These are phyloP conservation scores for Eucalyptus marginata DNA, from an alignment of 345 rosid species.

Conservation along the genomic window DNA sequence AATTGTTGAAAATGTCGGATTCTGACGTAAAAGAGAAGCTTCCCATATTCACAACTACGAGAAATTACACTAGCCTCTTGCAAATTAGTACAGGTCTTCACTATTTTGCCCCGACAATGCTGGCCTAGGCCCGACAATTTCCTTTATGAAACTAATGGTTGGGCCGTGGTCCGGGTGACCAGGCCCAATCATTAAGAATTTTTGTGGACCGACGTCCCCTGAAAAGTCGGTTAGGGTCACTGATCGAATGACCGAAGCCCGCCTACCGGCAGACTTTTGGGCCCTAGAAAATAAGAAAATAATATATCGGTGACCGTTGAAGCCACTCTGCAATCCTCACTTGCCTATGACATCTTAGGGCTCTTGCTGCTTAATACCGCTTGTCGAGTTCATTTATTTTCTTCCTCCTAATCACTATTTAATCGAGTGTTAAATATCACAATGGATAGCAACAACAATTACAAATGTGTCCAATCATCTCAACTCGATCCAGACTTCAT, in stretches of 20 bases:
- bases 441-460: not conserved
- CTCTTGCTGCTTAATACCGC: not conserved
- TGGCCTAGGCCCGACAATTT: not conserved
- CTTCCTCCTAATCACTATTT: rapidly evolving
- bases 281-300: no score
- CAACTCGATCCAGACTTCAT: not conserved
- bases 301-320: not conserved
- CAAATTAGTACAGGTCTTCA: not conserved
- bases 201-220: not conserved
- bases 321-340: not conserved
- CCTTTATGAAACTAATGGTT: not conserved
- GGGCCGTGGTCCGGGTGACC: not conserved
- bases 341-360: not conserved
- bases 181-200: not conserved
- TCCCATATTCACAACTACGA: no score
- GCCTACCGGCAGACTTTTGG: not conserved
- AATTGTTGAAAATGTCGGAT: no score
- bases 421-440: not conserved
- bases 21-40: no score
- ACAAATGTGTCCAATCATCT: not conserved
- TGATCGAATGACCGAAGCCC: not conserved
- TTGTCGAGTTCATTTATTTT: not conserved
- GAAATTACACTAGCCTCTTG: no score
- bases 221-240: not conserved
- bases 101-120: not conserved